Evolutionary conservation across 139 green algal species (phyloP).

Genomic region (Diplosphaera chodatii): DNA sequence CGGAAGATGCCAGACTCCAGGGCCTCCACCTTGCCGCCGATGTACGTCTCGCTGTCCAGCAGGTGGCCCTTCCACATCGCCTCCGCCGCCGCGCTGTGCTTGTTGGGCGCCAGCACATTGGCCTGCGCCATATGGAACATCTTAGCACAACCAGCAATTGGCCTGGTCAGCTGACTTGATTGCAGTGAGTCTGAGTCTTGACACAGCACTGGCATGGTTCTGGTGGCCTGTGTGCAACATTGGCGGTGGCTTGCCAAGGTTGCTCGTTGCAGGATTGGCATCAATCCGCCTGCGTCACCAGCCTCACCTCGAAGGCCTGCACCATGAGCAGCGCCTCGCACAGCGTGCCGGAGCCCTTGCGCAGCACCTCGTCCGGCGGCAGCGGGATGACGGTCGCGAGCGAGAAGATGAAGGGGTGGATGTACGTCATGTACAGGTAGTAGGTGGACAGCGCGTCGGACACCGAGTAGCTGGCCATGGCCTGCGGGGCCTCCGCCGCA

Average conservation of each 20-base stretch:
- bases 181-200: too few species aligned
- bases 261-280: too few species aligned
- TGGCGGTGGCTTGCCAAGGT: too few species aligned
- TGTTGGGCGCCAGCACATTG: slow-evolving; percentile 94
- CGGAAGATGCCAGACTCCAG: slow-evolving; percentile 87
- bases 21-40: slow-evolving; percentile 89
- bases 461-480: slow-evolving; percentile 95
- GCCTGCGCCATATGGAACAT: too few species aligned
- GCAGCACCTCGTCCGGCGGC: slow-evolving; percentile 93
- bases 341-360: slow-evolving; percentile 92
- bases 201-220: too few species aligned
- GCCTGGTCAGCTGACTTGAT: too few species aligned
- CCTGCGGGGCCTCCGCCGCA: slow-evolving; percentile 59
- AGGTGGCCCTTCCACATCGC: slow-evolving; percentile 72
- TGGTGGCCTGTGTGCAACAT: too few species aligned
- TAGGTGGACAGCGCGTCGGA: slow-evolving; percentile 96
- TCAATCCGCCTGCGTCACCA: too few species aligned
- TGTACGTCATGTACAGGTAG: slow-evolving; percentile 99
- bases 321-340: slow-evolving; percentile 99
- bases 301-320: slow-evolving; percentile 44
- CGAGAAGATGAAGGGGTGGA: slow-evolving; percentile 99
- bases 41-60: slow-evolving; percentile 98
- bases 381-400: slow-evolving; percentile 98
- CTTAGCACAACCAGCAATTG: too few species aligned
- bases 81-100: slow-evolving; percentile 68